Evolutionary conservation across 257 asterid species (phyloP), one percentile per base, ranked within the genome.

Genomic region (Nicotiana noctiflora): DNA sequence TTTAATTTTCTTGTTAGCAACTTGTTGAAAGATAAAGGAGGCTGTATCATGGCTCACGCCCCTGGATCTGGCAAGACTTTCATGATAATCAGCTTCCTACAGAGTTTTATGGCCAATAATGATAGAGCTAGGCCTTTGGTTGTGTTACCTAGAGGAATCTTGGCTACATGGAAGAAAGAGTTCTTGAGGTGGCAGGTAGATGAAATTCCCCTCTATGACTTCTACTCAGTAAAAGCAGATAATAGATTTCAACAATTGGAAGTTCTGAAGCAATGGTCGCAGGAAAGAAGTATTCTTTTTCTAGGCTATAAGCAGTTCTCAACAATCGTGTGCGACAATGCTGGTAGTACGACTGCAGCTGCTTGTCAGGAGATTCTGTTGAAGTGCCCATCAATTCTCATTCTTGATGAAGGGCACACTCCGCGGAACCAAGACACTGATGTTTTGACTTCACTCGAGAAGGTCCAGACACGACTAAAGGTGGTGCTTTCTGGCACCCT

Each of bases 61-160:
- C 98, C 98, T 51, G 99, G 99, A 81, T 96, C 99, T 21, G 99
- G 99, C 10, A 94, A 94, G 82, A 96, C 98, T 9, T 96, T 96
- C 80, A 96, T 96, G 99, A 92, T 96, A 3, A 96, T 96, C 84
- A 96, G 99, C 79, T 96, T 96, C 83, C 89, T 96, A 8, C 98
- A 94, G 83, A 96, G 99, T 80, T 96, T 94, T 79, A 96, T 96
- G 99, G 97, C 99, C 3, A 94, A 92, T 72, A 89, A 94, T 82
- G 98, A 97, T 5, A 83, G 81, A 57, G 97, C 98, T 18, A 94
- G 99, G 84, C 98, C 99, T 63, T 86, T 96, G 44, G 99, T 96
- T 68, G 95, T 96, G 85, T 91, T 96, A 51, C 99, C 99, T 1
- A 91, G 93, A 85, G 98, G 99, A 64, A 90, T 96, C n/a, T 83